Conservation (phyloP, 345 rosid genomes). For the Toxicodendron radicans region DNA sequence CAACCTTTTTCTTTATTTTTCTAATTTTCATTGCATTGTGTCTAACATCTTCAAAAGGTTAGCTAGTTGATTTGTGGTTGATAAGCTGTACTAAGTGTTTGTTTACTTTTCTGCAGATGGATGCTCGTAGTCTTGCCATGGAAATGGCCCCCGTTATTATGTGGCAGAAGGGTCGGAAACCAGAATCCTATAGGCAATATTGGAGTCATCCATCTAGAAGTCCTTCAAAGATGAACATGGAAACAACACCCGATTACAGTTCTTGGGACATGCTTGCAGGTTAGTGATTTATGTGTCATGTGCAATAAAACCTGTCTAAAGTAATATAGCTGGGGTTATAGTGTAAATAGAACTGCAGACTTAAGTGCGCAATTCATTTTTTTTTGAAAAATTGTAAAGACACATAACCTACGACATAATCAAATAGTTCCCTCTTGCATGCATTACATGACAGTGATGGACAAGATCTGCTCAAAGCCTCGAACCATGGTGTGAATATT, state of each 20-base stretch:
- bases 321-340: not conserved
- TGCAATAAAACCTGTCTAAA: not conserved
- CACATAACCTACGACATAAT: no score
- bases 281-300: conserved; percentile 19
- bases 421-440: no score
- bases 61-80: not conserved
- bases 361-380: no score
- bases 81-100: conserved; percentile 7
- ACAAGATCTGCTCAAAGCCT: no score
- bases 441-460: no score
- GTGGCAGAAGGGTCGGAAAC: conserved; percentile 75
- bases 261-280: conserved; percentile 91
- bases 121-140: conserved; percentile 80
- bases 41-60: conserved; percentile 7
- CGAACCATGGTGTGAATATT: no score
- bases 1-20: no score
- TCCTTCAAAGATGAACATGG: conserved; percentile 50
- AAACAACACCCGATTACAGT: conserved; percentile 46
- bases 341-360: not conserved
- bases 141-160: conserved; percentile 86
- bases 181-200: conserved; percentile 64
- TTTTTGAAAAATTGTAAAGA: no score
- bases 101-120: conserved; percentile 60
- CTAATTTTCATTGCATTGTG: no score
- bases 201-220: conserved; percentile 60